These are phyloP conservation scores for Aspergillus glaucus DNA, from an alignment of 2,329 filamentous ascomycete species.

Conservation along the genomic window DNA sequence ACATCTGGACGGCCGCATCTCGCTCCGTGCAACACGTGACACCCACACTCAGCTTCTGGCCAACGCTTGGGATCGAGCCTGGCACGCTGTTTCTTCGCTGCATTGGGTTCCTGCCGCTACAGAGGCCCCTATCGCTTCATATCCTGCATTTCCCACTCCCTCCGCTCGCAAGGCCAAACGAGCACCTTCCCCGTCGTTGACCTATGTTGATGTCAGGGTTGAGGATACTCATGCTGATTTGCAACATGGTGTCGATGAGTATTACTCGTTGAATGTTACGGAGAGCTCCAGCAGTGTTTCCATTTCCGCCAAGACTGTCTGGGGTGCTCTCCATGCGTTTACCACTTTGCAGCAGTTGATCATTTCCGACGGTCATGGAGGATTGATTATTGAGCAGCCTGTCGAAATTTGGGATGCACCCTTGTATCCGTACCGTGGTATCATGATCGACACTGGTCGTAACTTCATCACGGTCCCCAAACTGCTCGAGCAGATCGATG, in stretches of 20 bases:
- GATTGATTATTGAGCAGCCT: constrained; percentile 48
- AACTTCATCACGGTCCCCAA: constrained; percentile 49
- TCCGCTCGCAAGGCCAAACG: constrained; percentile 27
- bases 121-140: constrained; percentile 47
- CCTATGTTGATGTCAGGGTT: constrained; percentile 42
- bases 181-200: constrained; percentile 27
- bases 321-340: constrained; percentile 51
- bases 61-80: constrained; percentile 48
- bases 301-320: constrained; percentile 47
- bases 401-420: constrained; percentile 47
- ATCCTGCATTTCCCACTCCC: constrained; percentile 46
- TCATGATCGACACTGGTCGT: constrained; percentile 51
- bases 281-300: constrained; percentile 36
- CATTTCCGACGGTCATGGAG: constrained; percentile 42
- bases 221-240: constrained; percentile 42
- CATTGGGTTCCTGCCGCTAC: constrained; percentile 50
- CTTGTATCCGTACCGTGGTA: constrained; percentile 49
- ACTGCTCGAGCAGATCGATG: constrained; percentile 50
- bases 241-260: constrained; percentile 52
- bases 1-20: constrained; percentile 32
- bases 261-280: constrained; percentile 46
- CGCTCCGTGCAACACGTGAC: constrained; percentile 31
- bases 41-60: constrained; percentile 28
- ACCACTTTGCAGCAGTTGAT: constrained; percentile 53
- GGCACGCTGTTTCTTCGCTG: constrained; percentile 42